phyloP scores from a whole-genome alignment of 768 basidiomycete species.

The Kwoniella heveanensis region DNA sequence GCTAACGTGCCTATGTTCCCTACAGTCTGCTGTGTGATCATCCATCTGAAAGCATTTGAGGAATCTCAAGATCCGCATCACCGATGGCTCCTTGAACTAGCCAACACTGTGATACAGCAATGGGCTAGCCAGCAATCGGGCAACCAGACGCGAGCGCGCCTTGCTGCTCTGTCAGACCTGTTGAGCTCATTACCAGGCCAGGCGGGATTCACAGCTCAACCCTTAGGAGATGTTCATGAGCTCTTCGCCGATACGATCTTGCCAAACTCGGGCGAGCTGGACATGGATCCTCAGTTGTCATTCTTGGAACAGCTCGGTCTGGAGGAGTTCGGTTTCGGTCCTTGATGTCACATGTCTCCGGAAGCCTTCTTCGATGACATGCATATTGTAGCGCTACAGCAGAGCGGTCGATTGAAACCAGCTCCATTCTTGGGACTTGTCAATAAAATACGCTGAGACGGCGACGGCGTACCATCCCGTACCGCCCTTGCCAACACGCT shows the following conservation, averaged over 20 bases:
- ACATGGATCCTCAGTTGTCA: constrained; percentile 11
- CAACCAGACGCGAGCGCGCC: constrained; percentile 1
- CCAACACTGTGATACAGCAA: constrained; percentile 22
- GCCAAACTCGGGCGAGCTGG: background rate
- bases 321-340: constrained; percentile 12
- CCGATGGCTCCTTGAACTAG: constrained; percentile 12
- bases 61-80: constrained; percentile 20
- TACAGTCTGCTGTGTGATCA: constrained; percentile 23
- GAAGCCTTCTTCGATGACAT: no score
- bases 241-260: background rate
- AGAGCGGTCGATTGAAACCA: no score
- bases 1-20: background rate
- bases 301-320: constrained; percentile 12
- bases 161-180: constrained; percentile 19
- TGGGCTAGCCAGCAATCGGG: constrained; percentile 19
- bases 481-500: no score
- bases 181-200: constrained; percentile 1
- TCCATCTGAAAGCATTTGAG: constrained; percentile 16
- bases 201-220: background rate
- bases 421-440: no score
- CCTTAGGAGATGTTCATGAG: no score
- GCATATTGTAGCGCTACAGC: no score
- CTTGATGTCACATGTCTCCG: background rate
- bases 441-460: no score
- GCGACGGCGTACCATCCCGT: no score